These are phyloP conservation scores for Neospermospora avenae DNA, from an alignment of 2,329 filamentous ascomycete species.

Conservation along the genomic window DNA sequence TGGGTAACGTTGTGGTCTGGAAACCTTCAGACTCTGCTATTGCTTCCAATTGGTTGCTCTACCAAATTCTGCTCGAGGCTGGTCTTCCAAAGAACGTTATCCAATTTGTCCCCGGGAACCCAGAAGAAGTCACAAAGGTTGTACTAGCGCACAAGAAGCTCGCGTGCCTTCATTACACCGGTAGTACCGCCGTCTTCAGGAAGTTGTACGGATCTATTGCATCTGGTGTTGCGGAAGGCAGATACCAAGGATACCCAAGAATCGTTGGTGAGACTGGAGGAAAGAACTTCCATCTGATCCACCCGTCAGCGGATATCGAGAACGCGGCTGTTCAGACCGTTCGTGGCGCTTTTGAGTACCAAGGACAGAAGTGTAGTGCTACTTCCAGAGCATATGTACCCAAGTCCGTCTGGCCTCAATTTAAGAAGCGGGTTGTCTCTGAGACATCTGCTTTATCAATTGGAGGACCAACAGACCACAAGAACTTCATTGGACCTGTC, in stretches of 20 bases:
- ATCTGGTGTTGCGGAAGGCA: constrained; percentile 73
- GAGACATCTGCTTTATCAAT: constrained; percentile 69
- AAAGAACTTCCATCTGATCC: constrained; percentile 89
- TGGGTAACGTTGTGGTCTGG: constrained; percentile 95
- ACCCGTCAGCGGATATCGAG: constrained; percentile 70
- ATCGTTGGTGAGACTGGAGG: constrained; percentile 89
- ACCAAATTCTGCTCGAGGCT: constrained; percentile 87
- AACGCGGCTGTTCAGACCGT: constrained; percentile 81
- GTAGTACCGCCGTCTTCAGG: constrained; percentile 88
- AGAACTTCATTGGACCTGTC: constrained; percentile 83
- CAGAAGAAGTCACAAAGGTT: constrained; percentile 75
- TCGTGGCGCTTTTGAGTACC: constrained; percentile 85
- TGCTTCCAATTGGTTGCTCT: constrained; percentile 86
- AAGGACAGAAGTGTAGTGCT: constrained; percentile 88
- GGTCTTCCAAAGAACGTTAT: constrained; percentile 87
- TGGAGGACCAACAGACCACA: constrained; percentile 63
- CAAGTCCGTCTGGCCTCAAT: constrained; percentile 68
- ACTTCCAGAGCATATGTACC: constrained; percentile 79
- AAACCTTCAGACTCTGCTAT: constrained; percentile 91
- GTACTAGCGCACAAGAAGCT: constrained; percentile 77
- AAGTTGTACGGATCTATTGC: constrained; percentile 85
- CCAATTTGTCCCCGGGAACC: constrained; percentile 88
- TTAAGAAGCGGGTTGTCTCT: constrained; percentile 62
- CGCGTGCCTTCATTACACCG: constrained; percentile 91
- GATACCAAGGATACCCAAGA: constrained; percentile 80